These are phyloP conservation scores for Schoenoplectus triqueter DNA, from an alignment of 202 grass and related monocot species.

Conservation along the genomic window DNA sequence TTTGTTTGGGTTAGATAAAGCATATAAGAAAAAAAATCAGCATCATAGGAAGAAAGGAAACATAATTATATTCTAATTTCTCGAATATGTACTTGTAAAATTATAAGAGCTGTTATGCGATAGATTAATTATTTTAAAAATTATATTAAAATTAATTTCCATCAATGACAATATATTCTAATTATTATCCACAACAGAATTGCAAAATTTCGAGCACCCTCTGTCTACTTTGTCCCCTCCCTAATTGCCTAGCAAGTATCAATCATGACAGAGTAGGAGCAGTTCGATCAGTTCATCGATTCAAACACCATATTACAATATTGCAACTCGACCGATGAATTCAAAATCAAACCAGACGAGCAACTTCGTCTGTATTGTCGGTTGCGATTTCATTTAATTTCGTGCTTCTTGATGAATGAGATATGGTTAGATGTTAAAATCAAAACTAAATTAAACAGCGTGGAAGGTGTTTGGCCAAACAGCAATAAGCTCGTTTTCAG, in stretches of 20 bases:
- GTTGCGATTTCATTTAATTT: neutral
- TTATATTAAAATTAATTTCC: too few relatives aligned
- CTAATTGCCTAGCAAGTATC: neutral
- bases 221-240: neutral
- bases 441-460: slow-evolving; percentile 1
- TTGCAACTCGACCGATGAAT: neutral
- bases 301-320: neutral
- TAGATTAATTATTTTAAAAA: too few relatives aligned
- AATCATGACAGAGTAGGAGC: neutral
- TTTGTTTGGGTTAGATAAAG: too few relatives aligned
- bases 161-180: neutral
- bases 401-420: neutral
- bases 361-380: neutral
- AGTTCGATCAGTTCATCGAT: neutral
- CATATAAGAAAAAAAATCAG: too few relatives aligned
- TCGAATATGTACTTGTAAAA: too few relatives aligned
- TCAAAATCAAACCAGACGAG: too few relatives aligned
- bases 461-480: neutral
- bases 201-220: neutral
- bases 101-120: too few relatives aligned
- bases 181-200: neutral
- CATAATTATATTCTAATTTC: too few relatives aligned
- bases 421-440: neutral
- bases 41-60: too few relatives aligned
- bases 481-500: neutral